Evolutionary conservation across 1,284 basidiomycete species (phyloP).

Genomic region (Apiotrichum brassicae): DNA sequence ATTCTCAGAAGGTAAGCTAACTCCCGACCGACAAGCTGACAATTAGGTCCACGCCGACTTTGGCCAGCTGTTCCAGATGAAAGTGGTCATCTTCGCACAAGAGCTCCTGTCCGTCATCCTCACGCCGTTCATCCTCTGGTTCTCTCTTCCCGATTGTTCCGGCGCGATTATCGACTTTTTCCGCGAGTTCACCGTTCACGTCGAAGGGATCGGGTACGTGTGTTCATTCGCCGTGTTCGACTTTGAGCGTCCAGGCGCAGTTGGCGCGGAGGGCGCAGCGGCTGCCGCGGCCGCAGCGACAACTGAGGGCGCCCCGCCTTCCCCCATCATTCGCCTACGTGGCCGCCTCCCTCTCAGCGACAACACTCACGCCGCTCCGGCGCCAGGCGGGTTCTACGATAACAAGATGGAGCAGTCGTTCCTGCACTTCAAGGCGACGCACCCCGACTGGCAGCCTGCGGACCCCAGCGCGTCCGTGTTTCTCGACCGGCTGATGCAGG

Average conservation of each 20-base stretch:
- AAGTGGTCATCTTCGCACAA: slow-evolving; percentile 74
- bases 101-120: slow-evolving; percentile 86
- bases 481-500: slow-evolving; percentile 66
- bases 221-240: slow-evolving; percentile 98
- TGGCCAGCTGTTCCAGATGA: slow-evolving; percentile 81
- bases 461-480: slow-evolving; percentile 81
- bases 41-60: slow-evolving; percentile 78
- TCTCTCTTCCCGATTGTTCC: slow-evolving; percentile 79
- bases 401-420: slow-evolving; percentile 99
- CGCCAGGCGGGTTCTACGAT: slow-evolving; percentile 53
- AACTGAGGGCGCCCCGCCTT: not conserved
- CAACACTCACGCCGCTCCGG: not conserved
- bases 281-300: not conserved
- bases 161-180: slow-evolving; percentile 91
- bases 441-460: slow-evolving; percentile 87
- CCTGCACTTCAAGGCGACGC: slow-evolving; percentile 89
- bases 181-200: slow-evolving; percentile 91
- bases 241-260: slow-evolving; percentile 82
- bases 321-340: not conserved
- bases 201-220: slow-evolving; percentile 92
- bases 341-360: not conserved
- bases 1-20: slow-evolving; percentile 67
- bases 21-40: not conserved
- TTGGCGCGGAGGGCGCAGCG: slow-evolving; percentile 54
- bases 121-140: slow-evolving; percentile 90